Percentiles rank a stretch among this genome's conserved stretches.
These are phyloP conservation scores for Manihot esculenta DNA, from an alignment of 441 rosid species.

Conservation along the genomic window DNA sequence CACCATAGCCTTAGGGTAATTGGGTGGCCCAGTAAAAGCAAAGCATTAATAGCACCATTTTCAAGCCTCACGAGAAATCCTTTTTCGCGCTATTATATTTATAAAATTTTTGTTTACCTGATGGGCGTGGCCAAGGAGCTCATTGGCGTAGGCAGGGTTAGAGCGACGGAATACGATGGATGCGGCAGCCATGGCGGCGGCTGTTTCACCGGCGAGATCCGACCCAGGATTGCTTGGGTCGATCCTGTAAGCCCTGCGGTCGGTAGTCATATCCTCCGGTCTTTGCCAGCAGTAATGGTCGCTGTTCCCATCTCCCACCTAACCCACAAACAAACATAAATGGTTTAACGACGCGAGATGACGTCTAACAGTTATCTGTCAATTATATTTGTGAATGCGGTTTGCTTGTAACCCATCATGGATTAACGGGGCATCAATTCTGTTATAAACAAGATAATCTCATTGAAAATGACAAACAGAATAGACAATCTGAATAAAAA, in stretches of 20 bases:
- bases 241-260: conserved; percentile 67
- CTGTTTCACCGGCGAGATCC: conserved; percentile 93
- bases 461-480: conserved; percentile 11
- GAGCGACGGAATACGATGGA: conserved; percentile 70
- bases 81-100: too few species aligned
- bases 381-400: too few species aligned
- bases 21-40: too few species aligned
- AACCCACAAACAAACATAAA: conserved; percentile 6
- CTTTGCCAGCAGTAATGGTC: conserved; percentile 97
- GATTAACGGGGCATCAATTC: neutral
- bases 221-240: conserved; percentile 89
- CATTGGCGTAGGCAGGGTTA: conserved; percentile 61
- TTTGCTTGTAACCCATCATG: neutral
- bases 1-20: too few species aligned
- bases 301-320: conserved; percentile 92
- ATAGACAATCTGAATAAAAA: neutral
- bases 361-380: too few species aligned
- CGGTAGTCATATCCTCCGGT: conserved; percentile 94
- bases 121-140: conserved; percentile 68
- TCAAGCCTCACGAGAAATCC: too few species aligned
- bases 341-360: neutral
- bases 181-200: conserved; percentile 93
- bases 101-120: conserved; percentile 42
- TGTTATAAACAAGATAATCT: conserved; percentile 3
- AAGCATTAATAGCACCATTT: too few species aligned